Evolutionary conservation across 1,139 yeast genomes (phyloP), one percentile per base, ranked within the genome.

Genomic region (Blastobotrys persicus): DNA sequence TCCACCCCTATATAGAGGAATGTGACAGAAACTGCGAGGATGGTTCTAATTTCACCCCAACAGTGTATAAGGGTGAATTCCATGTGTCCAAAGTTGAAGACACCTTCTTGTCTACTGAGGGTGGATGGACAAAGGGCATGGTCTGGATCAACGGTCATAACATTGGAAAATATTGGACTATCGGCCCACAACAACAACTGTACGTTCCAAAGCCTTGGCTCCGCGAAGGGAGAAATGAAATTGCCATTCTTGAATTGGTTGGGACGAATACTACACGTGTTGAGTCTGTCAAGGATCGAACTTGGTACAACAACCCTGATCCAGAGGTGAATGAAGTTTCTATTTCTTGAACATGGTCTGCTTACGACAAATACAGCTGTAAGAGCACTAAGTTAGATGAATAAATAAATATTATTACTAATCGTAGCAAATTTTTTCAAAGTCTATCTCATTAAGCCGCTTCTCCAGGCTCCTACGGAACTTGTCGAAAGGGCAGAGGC

Each of bases 401-500:
- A 23, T 23, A 23, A 23, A 23, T 23, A 23, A 9, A 23, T 23
- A 23, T 42, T 18, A 18, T 65, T 67, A 48, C 9, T 23, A 5
- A 9, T 23, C 9, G 28, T 58, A 67, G 58, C 77, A 73, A n/a
- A 64, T 53, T 9, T 54, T 53, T n/a, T 63, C 71, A 50, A 56
- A 73, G 51, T 72, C 65, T 20, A 67, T 59, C 18, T 54, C 49
- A 12, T 59, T 55, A 40, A 71, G 52, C 4, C 70, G 65, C 34
- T 58, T 53, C 42, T 64, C 58, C 31, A 73, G 54, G 18, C 72
- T 68, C 38, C 60, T 59, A 31, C 69, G 51, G 52, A 72, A 72
- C 45, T 63, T 59, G 47, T 57, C 56, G 16, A 62, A 52, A 4
- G 67, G 61, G 54, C 76, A 72, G 49, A 71, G 58, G 2, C 76